Evolutionary conservation across 306 rosid genomes (phyloP).

Genomic region (Lupinus albus): DNA sequence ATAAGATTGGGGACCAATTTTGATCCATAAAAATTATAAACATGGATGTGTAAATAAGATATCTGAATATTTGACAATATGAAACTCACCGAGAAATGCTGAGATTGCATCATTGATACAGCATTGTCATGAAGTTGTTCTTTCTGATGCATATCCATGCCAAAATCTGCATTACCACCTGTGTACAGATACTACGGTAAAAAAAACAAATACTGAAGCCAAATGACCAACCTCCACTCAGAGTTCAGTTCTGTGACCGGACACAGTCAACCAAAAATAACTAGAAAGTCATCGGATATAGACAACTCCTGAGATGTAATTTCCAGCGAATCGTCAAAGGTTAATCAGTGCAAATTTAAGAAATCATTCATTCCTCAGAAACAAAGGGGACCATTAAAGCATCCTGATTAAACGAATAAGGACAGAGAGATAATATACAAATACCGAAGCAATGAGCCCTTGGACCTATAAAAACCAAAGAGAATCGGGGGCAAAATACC

Average conservation of each 20-base stretch:
- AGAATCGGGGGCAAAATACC: background rate
- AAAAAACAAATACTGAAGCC: slow-evolving; percentile 40
- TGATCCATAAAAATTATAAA: slow-evolving; percentile 23
- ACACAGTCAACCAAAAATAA: background rate
- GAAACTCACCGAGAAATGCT: slow-evolving; percentile 85
- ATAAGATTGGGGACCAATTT: slow-evolving; percentile 33
- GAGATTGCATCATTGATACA: slow-evolving; percentile 90
- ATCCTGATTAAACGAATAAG: background rate
- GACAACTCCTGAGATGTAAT: background rate
- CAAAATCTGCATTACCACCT: slow-evolving; percentile 85
- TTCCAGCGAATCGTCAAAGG: slow-evolving; percentile 3
- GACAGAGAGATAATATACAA: background rate
- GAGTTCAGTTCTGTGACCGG: slow-evolving; percentile 1
- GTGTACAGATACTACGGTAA: slow-evolving; percentile 52
- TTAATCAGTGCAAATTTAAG: background rate
- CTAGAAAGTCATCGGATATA: background rate
- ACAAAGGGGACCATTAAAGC: background rate
- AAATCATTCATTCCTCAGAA: background rate
- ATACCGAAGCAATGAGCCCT: background rate
- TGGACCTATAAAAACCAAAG: background rate
- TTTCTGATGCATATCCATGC: slow-evolving; percentile 95
- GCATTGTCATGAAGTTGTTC: slow-evolving; percentile 93
- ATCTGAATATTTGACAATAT: slow-evolving; percentile 14
- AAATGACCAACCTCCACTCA: slow-evolving; percentile 18
- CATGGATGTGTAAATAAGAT: background rate